phyloP scores from a whole-genome alignment of 2,329 filamentous ascomycete species.

The Neurospora sp. region DNA sequence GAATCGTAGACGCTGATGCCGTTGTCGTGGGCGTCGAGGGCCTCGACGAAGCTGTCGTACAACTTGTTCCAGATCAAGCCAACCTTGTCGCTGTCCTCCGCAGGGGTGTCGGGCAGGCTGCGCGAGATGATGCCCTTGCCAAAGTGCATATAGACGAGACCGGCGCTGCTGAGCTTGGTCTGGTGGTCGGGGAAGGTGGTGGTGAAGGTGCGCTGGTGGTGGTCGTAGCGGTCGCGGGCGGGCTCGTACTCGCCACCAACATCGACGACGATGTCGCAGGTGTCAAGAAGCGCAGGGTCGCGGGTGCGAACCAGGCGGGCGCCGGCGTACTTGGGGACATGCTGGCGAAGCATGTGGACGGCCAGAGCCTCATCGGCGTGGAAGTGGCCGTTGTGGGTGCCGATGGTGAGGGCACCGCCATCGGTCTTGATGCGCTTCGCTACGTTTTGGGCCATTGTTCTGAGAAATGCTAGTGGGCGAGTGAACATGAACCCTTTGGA shows the following conservation, averaged over 20 bases:
- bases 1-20: constrained; percentile 79
- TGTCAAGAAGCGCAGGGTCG: constrained; percentile 65
- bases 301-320: constrained; percentile 77
- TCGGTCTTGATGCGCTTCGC: constrained; percentile 79
- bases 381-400: constrained; percentile 97
- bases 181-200: constrained; percentile 73
- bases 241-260: constrained; percentile 93
- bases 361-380: constrained; percentile 97
- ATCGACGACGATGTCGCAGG: constrained; percentile 92
- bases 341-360: constrained; percentile 85
- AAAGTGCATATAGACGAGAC: constrained; percentile 93
- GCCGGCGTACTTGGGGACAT: constrained; percentile 63
- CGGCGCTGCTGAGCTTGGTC: constrained; percentile 90
- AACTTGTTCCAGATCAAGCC: constrained; percentile 75
- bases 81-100: constrained; percentile 56
- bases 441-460: constrained; percentile 56
- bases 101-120: constrained; percentile 35
- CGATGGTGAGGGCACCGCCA: constrained; percentile 54
- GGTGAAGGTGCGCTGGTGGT: constrained; percentile 88
- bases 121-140: constrained; percentile 73
- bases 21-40: constrained; percentile 96
- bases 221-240: constrained; percentile 72
- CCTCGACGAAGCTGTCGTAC: constrained; percentile 89
- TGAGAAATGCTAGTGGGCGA: constrained; percentile 3
- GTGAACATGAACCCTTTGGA: constrained; percentile 10